A percentile compares a stretch with the other conserved stretches of the same genome.
Evolutionary conservation across 78 protist species (phyloP).

Genomic region (Anaeramoeba ignava): DNA sequence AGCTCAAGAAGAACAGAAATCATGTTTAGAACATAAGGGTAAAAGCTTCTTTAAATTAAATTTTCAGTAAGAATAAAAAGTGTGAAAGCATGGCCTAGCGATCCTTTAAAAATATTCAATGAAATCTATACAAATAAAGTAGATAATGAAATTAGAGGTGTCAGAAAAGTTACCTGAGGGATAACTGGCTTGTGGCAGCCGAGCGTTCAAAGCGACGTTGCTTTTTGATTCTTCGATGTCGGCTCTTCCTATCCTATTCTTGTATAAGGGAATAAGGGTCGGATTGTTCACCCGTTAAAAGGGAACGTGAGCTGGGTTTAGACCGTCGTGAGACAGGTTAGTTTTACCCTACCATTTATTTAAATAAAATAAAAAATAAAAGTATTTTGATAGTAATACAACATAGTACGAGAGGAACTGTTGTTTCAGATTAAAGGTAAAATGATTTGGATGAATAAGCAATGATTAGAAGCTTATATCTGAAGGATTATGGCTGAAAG

Average conservation of each 20-base stretch:
- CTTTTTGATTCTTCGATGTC: constrained; percentile 87
- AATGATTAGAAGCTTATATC: no score
- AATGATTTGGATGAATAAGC: no score
- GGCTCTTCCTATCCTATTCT: constrained; percentile 79
- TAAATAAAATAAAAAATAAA: no score
- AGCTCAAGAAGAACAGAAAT: constrained; percentile 76
- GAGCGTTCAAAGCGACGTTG: constrained; percentile 86
- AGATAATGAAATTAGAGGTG: constrained; percentile 75
- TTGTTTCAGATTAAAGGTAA: no score
- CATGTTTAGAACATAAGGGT: constrained; percentile 66
- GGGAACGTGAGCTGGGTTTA: constrained; percentile 83
- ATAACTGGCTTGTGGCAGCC: constrained; percentile 93
- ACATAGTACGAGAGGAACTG: no score
- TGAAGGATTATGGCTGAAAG: no score
- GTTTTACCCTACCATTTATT: constrained; percentile 67
- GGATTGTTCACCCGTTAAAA: constrained; percentile 80
- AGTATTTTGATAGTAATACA: no score
- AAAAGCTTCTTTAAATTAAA: constrained; percentile 68
- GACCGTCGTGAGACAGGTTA: constrained; percentile 84
- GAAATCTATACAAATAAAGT: no score
- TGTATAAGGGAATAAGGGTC: constrained; percentile 59
- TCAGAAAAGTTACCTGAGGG: constrained; percentile 92
- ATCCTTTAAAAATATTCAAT: constrained; percentile 59
- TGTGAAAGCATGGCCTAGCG: constrained; percentile 87
- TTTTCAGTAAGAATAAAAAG: constrained; percentile 76